These are phyloP conservation scores for Beta lomatogona DNA, from an alignment of 179 eudicot genomes.

Conservation along the genomic window DNA sequence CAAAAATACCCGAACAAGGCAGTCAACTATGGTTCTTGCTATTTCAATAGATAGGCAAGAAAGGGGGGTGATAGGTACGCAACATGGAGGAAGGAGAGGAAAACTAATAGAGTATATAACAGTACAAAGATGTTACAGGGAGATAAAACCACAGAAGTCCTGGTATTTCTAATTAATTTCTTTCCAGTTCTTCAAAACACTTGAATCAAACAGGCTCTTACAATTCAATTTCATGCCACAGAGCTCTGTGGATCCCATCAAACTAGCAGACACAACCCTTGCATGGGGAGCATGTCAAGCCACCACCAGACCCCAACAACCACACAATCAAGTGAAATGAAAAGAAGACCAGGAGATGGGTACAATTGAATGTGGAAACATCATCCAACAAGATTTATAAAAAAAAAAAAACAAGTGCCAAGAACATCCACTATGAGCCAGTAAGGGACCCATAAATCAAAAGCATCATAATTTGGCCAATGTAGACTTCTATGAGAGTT, in stretches of 20 bases:
- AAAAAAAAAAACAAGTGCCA: not conserved
- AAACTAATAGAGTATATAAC: no score
- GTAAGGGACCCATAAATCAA: not conserved
- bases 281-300: not conserved
- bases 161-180: not conserved
- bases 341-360: no score
- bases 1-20: not conserved
- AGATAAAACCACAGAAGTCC: not conserved
- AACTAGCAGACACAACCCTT: not conserved
- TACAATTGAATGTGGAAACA: not conserved
- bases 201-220: not conserved
- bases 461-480: conserved; percentile 1
- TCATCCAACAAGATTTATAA: no score
- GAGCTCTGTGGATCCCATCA: not conserved
- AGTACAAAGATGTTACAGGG: not conserved
- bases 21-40: not conserved
- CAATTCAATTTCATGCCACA: not conserved
- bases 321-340: no score
- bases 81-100: not conserved
- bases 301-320: not conserved
- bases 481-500: not conserved
- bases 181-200: not conserved
- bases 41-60: not conserved
- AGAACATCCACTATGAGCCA: not conserved
- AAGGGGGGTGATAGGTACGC: not conserved